Conservation (phyloP, 345 rosid species). For the Camelina sativa region DNA sequence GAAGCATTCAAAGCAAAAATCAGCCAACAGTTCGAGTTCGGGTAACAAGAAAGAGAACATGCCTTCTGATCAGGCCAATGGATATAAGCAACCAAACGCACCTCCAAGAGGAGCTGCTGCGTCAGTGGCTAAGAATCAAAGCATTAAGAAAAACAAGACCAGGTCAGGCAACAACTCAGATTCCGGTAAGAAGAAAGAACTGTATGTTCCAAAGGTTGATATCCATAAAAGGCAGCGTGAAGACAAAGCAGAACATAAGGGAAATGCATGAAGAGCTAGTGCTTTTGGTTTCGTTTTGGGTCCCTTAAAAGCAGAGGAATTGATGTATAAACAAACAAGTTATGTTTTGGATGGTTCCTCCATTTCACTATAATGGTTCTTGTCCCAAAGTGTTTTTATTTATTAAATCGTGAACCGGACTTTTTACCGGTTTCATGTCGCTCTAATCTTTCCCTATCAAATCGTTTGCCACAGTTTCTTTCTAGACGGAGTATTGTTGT, state of each 20-base stretch:
- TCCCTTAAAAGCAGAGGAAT: not conserved
- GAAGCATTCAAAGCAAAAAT: slow-evolving; percentile 29
- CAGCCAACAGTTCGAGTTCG: not conserved
- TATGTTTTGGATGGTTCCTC: slow-evolving; percentile 25
- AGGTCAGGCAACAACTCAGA: slow-evolving; percentile 29
- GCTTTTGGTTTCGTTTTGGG: not conserved
- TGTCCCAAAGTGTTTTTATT: not conserved
- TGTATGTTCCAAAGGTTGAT: slow-evolving; percentile 29
- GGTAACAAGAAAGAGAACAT: slow-evolving; percentile 40
- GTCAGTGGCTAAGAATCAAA: slow-evolving; percentile 21
- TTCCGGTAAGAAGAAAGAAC: slow-evolving; percentile 30
- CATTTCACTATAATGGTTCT: slow-evolving; percentile 15
- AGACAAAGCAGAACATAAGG: slow-evolving; percentile 29
- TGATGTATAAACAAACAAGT: slow-evolving; percentile 12
- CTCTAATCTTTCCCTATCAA: not conserved
- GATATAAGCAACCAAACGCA: slow-evolving; percentile 24
- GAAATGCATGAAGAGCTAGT: slow-evolving; percentile 21
- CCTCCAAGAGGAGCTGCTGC: slow-evolving; percentile 29
- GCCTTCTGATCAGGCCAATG: slow-evolving; percentile 25
- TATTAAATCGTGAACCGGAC: slow-evolving; percentile 22
- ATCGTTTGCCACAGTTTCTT: slow-evolving; percentile 21
- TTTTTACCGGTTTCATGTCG: slow-evolving; percentile 39
- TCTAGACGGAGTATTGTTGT: slow-evolving; percentile 12
- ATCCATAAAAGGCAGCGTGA: slow-evolving; percentile 37
- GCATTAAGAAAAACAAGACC: slow-evolving; percentile 35